phyloP scores from a whole-genome alignment of 2,329 filamentous ascomycete genomes.

The Chaetomium globosum region DNA sequence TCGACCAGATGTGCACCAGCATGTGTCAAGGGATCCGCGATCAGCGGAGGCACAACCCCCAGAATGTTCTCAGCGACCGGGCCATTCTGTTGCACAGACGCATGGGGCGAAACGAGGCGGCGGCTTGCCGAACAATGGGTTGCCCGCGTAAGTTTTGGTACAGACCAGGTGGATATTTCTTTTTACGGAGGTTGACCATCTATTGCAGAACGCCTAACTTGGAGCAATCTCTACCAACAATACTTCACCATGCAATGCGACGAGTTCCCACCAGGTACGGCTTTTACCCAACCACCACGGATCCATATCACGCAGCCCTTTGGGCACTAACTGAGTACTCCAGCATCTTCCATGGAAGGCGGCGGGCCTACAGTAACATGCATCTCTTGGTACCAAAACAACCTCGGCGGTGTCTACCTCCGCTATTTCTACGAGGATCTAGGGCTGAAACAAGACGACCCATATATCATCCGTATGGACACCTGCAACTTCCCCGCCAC shows the following conservation, averaged over 20 bases:
- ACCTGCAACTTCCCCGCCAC: constrained; percentile 1
- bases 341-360: constrained; percentile 10
- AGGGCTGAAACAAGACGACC: background rate
- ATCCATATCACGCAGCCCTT: background rate
- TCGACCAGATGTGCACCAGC: constrained; percentile 8
- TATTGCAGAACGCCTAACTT: background rate
- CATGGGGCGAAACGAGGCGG: background rate
- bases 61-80: constrained; percentile 3
- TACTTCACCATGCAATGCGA: constrained; percentile 9
- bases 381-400: constrained; percentile 11
- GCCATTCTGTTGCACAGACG: constrained; percentile 5
- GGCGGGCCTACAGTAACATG: constrained; percentile 1
- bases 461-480: constrained; percentile 4
- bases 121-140: background rate
- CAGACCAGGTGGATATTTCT: background rate
- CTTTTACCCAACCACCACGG: background rate
- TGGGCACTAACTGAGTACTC: background rate
- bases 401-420: constrained; percentile 2
- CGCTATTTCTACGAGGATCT: constrained; percentile 1
- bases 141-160: background rate
- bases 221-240: background rate
- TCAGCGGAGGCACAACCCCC: background rate
- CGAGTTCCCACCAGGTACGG: constrained; percentile 7
- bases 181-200: background rate
- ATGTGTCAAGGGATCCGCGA: constrained; percentile 9